Conservation (phyloP, 495 filamentous ascomycete species). For the Xylaria intraflava region DNA sequence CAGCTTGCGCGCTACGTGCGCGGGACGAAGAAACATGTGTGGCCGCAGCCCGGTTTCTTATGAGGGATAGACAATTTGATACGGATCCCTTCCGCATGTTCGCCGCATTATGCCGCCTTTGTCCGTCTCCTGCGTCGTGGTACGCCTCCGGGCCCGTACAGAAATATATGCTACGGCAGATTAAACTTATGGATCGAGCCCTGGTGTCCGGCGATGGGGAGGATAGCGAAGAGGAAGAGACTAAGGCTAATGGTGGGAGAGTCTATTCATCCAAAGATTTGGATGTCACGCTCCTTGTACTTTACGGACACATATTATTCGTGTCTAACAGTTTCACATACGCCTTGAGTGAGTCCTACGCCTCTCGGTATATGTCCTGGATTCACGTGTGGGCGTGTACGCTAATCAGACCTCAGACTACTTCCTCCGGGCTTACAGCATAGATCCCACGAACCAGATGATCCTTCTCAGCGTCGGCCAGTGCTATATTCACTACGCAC, state of each 20-base stretch:
- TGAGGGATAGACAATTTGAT: conserved; percentile 76
- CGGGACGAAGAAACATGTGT: conserved; percentile 74
- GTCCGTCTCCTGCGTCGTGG: conserved; percentile 50
- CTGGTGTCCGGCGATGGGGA: conserved; percentile 12
- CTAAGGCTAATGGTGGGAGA: conserved; percentile 19
- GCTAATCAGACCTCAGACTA: conserved; percentile 48
- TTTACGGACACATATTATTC: conserved; percentile 85
- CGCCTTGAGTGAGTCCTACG: conserved; percentile 57
- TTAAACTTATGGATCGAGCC: conserved; percentile 75
- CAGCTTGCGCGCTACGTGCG: conserved; percentile 71
- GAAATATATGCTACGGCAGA: conserved; percentile 83
- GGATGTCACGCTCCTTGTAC: conserved; percentile 64
- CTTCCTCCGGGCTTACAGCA: conserved; percentile 76
- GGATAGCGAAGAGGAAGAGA: conserved; percentile 19
- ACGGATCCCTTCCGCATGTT: conserved; percentile 82
- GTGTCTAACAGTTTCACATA: conserved; percentile 69
- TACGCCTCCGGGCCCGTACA: conserved; percentile 59
- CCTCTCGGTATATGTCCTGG: neutral
- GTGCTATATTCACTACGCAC: conserved; percentile 73
- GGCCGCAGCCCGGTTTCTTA: conserved; percentile 68
- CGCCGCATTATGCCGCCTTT: conserved; percentile 60
- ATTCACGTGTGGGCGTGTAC: neutral
- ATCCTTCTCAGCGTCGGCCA: conserved; percentile 69
- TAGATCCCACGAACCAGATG: conserved; percentile 68
- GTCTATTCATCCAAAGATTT: conserved; percentile 27